phyloP scores from a whole-genome alignment of 768 basidiomycete genomes.

The Suillus ampliporus region DNA sequence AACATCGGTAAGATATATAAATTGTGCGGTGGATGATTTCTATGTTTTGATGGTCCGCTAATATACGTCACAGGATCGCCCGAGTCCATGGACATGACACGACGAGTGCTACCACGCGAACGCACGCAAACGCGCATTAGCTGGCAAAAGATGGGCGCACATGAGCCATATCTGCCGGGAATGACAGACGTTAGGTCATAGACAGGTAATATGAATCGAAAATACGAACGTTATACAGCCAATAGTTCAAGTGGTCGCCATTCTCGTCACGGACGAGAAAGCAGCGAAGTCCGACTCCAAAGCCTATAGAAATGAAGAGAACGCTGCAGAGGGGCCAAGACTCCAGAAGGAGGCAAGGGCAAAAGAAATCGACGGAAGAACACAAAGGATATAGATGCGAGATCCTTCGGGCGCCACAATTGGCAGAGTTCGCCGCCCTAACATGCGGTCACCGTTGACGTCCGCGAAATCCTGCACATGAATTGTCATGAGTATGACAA shows the following conservation, averaged over 20 bases:
- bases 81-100: too few relatives aligned
- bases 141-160: too few relatives aligned
- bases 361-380: constrained; percentile 22
- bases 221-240: constrained; percentile 23
- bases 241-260: constrained; percentile 17
- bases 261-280: constrained; percentile 19
- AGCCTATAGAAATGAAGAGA: constrained; percentile 19
- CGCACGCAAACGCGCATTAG: too few relatives aligned
- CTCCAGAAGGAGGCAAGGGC: constrained; percentile 18
- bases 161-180: too few relatives aligned
- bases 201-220: too few relatives aligned
- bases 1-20: too few relatives aligned
- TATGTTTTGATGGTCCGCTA: too few relatives aligned
- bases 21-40: too few relatives aligned
- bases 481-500: constrained; percentile 42
- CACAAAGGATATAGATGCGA: constrained; percentile 18
- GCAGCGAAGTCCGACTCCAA: constrained; percentile 20
- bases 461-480: constrained; percentile 44
- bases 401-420: constrained; percentile 28
- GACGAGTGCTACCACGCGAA: too few relatives aligned
- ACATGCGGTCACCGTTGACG: constrained; percentile 33
- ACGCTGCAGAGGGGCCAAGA: constrained; percentile 16
- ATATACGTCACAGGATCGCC: too few relatives aligned
- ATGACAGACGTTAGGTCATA: too few relatives aligned
- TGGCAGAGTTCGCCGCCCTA: constrained; percentile 38